Base-by-base conservation (phyloP, 2,329 filamentous ascomycete genomes). In the Fusarium sp. region DNA sequence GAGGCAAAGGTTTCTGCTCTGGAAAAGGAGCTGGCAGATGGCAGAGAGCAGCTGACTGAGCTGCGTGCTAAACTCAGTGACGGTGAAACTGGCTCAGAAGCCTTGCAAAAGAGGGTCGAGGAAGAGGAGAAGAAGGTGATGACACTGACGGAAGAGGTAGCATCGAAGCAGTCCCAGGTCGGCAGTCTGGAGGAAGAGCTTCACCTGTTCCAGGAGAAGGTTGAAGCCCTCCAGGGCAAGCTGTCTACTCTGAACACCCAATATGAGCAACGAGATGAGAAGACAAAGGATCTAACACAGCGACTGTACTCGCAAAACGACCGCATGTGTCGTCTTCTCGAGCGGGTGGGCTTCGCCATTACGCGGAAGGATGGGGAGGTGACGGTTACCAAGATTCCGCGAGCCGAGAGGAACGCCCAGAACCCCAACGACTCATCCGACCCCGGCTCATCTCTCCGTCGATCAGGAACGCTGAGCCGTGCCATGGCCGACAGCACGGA, bases 281-380 rank as follows among this genome's bases (percentile, higher is more conserved):
- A 92, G 71, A 92, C 94, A 6, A 95, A 94, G 80, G 94, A 98
- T 73, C 86, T 98, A 14, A 97, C 95, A 1, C 93, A 95, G 78
- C 91, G 92, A 65, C 87, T 98, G 5, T 97, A 94, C 80, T 88
- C 91, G 2, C 94, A 98, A 71, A 95, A 97, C 71, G 94, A 97
- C 76, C 92, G 94, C 27, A 87, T 98, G n/a, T 90, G 90, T 68
- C 91, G 93, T 61, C 90, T 99, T 57, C 87, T 99, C 1, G 95
- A 98, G 80, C 91, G 95, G 33, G 88, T 98, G 6, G 96, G 96
- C 14, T 98, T 97, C 80, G 91, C 93, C 0, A 89, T 98, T 18
- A 91, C 91, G 3, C 91, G 94, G 36, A 91, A 95, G 71, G 91
- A 93, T 45, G 90, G 91, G 25, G 87, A 87, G 16, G 94, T 97